These are phyloP conservation scores for Yamadazyma spencermartinsiae DNA, from an alignment of 1,139 yeast genomes.

Conservation along the genomic window DNA sequence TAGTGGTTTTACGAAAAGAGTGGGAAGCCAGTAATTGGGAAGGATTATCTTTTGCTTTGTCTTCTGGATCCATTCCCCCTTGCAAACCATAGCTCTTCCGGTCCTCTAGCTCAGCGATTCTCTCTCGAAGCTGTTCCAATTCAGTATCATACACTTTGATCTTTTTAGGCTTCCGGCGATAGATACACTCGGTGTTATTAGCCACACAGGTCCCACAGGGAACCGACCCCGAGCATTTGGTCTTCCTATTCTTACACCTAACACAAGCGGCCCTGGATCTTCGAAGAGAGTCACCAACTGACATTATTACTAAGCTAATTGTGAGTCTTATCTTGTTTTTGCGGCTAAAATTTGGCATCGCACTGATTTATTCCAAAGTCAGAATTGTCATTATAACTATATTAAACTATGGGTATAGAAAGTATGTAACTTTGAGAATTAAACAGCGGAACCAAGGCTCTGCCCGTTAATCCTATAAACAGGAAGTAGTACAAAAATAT, in stretches of 20 bases:
- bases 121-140: slow-evolving; percentile 20
- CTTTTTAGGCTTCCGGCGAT: slow-evolving; percentile 23
- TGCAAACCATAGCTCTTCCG: slow-evolving; percentile 3
- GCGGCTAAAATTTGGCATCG: too few relatives aligned
- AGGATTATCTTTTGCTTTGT: background rate
- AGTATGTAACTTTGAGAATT: too few relatives aligned
- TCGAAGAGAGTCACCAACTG: background rate
- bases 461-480: background rate
- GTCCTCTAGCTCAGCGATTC: slow-evolving; percentile 16
- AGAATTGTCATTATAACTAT: too few relatives aligned
- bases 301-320: background rate
- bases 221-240: slow-evolving; percentile 26
- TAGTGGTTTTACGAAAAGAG: too few relatives aligned
- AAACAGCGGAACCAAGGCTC: background rate
- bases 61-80: slow-evolving; percentile 1
- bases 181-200: slow-evolving; percentile 22
- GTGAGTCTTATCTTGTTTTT: too few relatives aligned
- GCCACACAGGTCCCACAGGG: slow-evolving; percentile 25
- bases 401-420: too few relatives aligned
- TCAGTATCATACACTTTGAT: slow-evolving; percentile 24
- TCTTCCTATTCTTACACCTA: slow-evolving; percentile 26
- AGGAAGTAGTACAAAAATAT: background rate
- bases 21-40: too few relatives aligned
- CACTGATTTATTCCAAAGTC: too few relatives aligned
- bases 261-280: slow-evolving; percentile 23